Evolutionary conservation across 1,284 basidiomycete genomes (phyloP).

Genomic region (Rhodotorula glutinis): DNA sequence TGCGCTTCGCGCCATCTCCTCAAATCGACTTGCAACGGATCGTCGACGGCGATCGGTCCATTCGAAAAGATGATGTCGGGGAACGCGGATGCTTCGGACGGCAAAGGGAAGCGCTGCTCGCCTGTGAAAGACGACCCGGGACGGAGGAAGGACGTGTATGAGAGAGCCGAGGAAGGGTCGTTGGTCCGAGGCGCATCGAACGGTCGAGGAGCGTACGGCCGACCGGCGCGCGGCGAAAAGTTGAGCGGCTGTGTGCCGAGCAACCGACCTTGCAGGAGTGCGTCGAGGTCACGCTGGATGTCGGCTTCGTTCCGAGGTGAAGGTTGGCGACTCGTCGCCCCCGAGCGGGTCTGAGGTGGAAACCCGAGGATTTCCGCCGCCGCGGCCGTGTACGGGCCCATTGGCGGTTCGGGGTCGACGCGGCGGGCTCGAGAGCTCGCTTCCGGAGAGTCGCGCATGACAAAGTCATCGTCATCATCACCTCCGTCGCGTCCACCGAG

Average conservation of each 20-base stretch:
- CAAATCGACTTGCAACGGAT: neutral
- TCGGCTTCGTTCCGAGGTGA: neutral
- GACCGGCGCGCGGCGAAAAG: neutral
- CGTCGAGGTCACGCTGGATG: slow-evolving; percentile 2
- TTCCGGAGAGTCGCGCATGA: too few species aligned
- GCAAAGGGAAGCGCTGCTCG: slow-evolving; percentile 17
- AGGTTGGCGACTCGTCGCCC: neutral
- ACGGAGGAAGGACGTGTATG: slow-evolving; percentile 27
- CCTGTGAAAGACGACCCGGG: slow-evolving; percentile 29
- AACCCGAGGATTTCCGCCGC: too few species aligned
- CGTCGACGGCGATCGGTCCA: neutral
- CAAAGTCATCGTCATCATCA: neutral
- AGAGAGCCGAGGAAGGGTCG: slow-evolving; percentile 31
- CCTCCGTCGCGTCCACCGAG: neutral
- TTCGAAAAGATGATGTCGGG: neutral
- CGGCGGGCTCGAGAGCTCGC: neutral
- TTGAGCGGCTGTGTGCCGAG: slow-evolving; percentile 1
- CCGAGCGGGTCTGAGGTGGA: neutral
- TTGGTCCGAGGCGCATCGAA: neutral
- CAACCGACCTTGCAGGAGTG: neutral
- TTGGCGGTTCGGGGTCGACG: neutral
- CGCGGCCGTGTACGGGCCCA: too few species aligned
- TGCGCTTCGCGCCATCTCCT: slow-evolving; percentile 1
- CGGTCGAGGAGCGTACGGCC: neutral
- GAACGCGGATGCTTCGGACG: neutral